Evolutionary conservation across 1,139 yeast genomes (phyloP).

Genomic region (Scheffersomyces segobiensis): DNA sequence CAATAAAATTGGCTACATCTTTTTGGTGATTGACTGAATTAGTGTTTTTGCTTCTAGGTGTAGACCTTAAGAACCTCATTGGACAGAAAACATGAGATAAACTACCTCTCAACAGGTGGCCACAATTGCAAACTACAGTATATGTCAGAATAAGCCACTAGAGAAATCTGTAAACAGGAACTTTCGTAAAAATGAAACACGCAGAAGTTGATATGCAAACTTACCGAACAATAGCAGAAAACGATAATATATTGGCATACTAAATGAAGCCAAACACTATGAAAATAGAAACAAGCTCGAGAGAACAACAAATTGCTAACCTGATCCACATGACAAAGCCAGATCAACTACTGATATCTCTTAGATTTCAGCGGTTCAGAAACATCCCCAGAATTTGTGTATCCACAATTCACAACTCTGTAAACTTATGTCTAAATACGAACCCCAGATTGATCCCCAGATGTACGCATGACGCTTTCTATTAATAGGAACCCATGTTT

Average conservation of each 20-base stretch:
- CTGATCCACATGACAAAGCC: no score
- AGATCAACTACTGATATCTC: background rate
- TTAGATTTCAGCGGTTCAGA: background rate
- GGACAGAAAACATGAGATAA: background rate
- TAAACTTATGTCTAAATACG: background rate
- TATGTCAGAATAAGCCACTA: background rate
- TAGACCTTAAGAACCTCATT: background rate
- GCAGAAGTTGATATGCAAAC: background rate
- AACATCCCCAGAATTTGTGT: background rate
- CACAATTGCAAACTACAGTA: background rate
- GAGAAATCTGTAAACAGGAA: background rate
- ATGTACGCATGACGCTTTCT: background rate
- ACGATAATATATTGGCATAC: background rate
- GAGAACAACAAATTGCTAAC: background rate
- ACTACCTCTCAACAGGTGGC: background rate
- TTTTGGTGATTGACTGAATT: no score
- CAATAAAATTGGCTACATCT: no score
- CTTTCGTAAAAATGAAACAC: background rate
- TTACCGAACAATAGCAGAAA: background rate
- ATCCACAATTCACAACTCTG: background rate
- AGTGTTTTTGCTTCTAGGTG: no score
- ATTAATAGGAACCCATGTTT: background rate
- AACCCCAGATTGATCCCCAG: background rate
- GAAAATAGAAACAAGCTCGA: background rate
- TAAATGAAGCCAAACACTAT: background rate